A percentile compares a stretch with the other conserved stretches of the same genome.
phyloP scores from a whole-genome alignment of 2,329 filamentous ascomycete species.

The Emergomyces orientalis region DNA sequence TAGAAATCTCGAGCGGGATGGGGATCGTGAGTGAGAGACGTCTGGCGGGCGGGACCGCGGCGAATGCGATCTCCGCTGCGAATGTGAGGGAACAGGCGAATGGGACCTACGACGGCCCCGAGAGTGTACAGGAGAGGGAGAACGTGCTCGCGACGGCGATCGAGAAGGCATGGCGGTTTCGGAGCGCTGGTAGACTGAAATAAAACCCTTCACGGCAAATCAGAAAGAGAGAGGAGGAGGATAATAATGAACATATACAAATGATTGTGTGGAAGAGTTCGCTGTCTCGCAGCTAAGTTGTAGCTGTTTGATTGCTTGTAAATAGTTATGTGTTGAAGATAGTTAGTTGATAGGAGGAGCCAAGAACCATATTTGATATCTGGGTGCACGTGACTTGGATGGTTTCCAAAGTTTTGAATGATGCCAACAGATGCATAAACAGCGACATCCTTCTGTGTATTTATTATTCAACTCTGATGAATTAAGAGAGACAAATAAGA shows the following conservation, averaged over 20 bases:
- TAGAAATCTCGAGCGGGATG: conserved; percentile 26
- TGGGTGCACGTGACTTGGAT: neutral
- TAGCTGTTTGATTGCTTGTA: neutral
- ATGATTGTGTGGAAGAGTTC: neutral
- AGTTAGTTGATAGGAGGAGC: too few species aligned
- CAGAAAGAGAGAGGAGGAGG: neutral
- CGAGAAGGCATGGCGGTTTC: conserved; percentile 15
- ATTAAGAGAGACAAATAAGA: neutral
- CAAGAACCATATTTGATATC: too few species aligned
- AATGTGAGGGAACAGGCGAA: conserved; percentile 12
- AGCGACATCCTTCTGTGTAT: too few species aligned
- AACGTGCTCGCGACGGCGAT: conserved; percentile 21
- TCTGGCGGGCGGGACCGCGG: conserved; percentile 19
- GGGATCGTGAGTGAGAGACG: conserved; percentile 27
- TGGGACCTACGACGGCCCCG: conserved; percentile 16
- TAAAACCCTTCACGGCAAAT: neutral
- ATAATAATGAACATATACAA: neutral
- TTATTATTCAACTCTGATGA: neutral
- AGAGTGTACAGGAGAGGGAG: conserved; percentile 21
- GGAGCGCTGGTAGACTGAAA: neutral
- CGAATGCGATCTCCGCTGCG: conserved; percentile 9
- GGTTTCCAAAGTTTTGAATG: neutral
- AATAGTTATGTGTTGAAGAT: neutral
- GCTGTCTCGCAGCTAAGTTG: neutral
- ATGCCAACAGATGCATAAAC: too few species aligned